Percentiles rank a stretch among this genome's conserved stretches.
These are phyloP conservation scores for Kluyveromyces aestuarii DNA, from an alignment of 805 yeast genomes.

Conservation along the genomic window DNA sequence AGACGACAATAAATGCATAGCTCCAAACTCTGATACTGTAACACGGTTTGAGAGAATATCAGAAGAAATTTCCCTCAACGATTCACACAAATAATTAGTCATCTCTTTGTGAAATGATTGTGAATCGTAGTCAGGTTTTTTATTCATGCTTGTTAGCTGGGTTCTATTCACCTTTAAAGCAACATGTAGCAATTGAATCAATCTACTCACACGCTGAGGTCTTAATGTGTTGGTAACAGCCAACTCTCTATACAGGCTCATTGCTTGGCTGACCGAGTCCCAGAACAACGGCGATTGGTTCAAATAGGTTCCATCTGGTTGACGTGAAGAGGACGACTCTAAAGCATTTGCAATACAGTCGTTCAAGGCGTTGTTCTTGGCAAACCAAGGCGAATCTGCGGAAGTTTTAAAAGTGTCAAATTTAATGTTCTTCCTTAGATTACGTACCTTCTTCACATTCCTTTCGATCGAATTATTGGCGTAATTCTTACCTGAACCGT, in stretches of 20 bases:
- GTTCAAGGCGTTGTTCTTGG: slow-evolving; percentile 43
- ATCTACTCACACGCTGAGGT: slow-evolving; percentile 37
- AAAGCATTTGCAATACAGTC: slow-evolving; percentile 31
- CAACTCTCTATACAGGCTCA: slow-evolving; percentile 41
- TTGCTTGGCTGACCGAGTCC: slow-evolving; percentile 42
- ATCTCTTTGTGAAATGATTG: slow-evolving; percentile 47
- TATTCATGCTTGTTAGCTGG: slow-evolving; percentile 44
- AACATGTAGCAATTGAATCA: slow-evolving; percentile 44
- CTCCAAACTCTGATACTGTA: slow-evolving; percentile 42
- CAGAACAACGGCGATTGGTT: slow-evolving; percentile 34
- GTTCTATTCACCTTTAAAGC: slow-evolving; percentile 48
- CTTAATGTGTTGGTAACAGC: slow-evolving; percentile 39
- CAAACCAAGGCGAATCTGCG: slow-evolving; percentile 39
- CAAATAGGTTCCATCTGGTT: neutral
- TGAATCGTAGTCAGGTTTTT: slow-evolving; percentile 53
- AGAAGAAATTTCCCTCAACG: slow-evolving; percentile 43
- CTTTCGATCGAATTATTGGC: slow-evolving; percentile 3
- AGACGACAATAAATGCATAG: slow-evolving; percentile 48
- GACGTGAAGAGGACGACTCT: slow-evolving; percentile 6
- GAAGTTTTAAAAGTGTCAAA: slow-evolving; percentile 12
- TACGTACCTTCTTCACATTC: slow-evolving; percentile 25
- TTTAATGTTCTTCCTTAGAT: slow-evolving; percentile 13
- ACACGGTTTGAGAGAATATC: slow-evolving; percentile 39
- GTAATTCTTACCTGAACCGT: neutral
- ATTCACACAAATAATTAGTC: slow-evolving; percentile 39